phyloP scores from a whole-genome alignment of 148 eudicot genomes.

The Rhododendron ferrugineum region DNA sequence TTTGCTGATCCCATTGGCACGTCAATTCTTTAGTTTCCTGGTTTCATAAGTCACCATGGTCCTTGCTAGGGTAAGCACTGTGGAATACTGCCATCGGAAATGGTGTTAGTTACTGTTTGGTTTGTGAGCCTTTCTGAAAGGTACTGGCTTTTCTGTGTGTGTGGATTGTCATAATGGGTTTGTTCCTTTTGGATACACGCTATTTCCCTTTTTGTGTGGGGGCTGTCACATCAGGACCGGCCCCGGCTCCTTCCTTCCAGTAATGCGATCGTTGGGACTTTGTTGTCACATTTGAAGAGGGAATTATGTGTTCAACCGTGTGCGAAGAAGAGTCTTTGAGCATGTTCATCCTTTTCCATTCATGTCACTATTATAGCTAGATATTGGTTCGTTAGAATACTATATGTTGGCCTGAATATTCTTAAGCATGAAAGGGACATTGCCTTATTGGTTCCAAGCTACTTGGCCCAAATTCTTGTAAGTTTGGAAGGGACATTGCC shows the following conservation, averaged over 20 bases:
- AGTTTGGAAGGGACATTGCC: not conserved
- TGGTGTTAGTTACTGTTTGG: not conserved
- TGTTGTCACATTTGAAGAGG: not conserved
- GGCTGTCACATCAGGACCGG: not conserved
- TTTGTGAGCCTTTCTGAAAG: not conserved
- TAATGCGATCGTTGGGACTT: not conserved
- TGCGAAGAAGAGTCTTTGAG: not conserved
- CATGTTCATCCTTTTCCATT: not conserved
- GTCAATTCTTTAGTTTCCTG: not conserved
- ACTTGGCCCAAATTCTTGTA: not conserved
- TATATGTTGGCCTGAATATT: not conserved
- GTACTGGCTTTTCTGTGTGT: too few species aligned
- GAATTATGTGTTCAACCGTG: not conserved
- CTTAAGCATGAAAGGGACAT: too few species aligned
- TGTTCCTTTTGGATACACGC: not conserved
- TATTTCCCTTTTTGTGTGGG: not conserved
- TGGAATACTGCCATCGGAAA: not conserved
- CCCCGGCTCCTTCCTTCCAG: not conserved
- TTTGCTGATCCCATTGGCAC: not conserved
- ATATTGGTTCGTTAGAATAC: not conserved
- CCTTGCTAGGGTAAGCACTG: not conserved
- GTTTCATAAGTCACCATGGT: not conserved
- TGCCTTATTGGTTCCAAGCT: too few species aligned
- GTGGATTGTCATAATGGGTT: not conserved
- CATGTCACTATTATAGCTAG: not conserved